Evolutionary conservation across 1,139 yeast species (phyloP).

Genomic region (Hansenula sp.): DNA sequence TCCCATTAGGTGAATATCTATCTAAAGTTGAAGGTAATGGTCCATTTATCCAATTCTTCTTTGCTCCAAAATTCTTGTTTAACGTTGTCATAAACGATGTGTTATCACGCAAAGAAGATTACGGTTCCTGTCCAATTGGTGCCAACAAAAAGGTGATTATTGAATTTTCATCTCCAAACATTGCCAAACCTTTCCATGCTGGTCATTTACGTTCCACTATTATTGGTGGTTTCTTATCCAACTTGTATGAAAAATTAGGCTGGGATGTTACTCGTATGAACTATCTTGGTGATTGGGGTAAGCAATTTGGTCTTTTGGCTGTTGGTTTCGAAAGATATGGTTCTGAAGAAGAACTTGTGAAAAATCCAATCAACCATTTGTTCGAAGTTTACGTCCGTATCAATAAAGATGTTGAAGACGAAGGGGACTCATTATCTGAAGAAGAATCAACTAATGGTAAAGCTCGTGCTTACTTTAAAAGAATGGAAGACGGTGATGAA

Average conservation of each 20-base stretch:
- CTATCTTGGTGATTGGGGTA: constrained; percentile 99
- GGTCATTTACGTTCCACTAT: constrained; percentile 98
- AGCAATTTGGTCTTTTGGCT: constrained; percentile 94
- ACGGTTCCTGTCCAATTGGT: constrained; percentile 78
- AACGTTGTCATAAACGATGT: constrained; percentile 70
- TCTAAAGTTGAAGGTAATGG: constrained; percentile 78
- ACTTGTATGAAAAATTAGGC: constrained; percentile 85
- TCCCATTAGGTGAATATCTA: constrained; percentile 65
- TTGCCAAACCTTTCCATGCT: constrained; percentile 99
- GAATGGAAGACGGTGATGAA: constrained; percentile 92
- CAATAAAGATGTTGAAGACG: constrained; percentile 73
- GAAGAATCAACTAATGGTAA: constrained; percentile 64
- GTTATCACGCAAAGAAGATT: constrained; percentile 52
- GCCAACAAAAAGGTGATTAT: constrained; percentile 67
- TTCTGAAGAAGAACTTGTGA: constrained; percentile 59
- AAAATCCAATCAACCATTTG: constrained; percentile 90
- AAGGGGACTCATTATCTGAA: constrained; percentile 60
- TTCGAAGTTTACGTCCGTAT: constrained; percentile 90
- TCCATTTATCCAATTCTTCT: constrained; percentile 86
- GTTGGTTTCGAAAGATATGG: constrained; percentile 90
- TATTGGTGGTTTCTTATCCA: constrained; percentile 94
- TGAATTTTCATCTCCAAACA: constrained; percentile 96
- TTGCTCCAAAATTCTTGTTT: constrained; percentile 60
- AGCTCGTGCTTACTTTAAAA: constrained; percentile 85
- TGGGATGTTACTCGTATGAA: constrained; percentile 89